Conservation (phyloP, 306 rosid species). For the Prunus mume region DNA sequence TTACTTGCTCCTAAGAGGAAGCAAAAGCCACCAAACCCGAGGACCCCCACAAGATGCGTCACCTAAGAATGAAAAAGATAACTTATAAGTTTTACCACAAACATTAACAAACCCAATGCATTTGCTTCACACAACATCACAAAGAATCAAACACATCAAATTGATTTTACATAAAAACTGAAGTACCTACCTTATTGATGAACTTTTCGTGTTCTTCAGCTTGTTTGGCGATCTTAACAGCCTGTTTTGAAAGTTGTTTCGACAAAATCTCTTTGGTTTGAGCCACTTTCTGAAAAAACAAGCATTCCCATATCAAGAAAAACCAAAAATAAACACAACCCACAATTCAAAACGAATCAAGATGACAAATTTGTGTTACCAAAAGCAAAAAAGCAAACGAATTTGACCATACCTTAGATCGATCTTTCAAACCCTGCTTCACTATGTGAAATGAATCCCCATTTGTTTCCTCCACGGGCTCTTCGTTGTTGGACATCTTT, state of each 20-base stretch:
- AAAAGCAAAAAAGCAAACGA: constrained; percentile 8
- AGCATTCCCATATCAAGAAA: constrained; percentile 32
- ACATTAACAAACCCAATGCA: background rate
- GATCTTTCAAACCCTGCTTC: constrained; percentile 54
- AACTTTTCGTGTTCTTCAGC: constrained; percentile 88
- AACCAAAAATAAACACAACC: constrained; percentile 9
- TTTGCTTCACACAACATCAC: too few relatives aligned
- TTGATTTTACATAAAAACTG: constrained; percentile 7
- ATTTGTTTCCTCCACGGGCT: constrained; percentile 36
- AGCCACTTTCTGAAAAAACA: constrained; percentile 50
- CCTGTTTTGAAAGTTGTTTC: constrained; percentile 74
- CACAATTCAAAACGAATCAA: constrained; percentile 13
- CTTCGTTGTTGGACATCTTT: constrained; percentile 57
- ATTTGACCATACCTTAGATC: constrained; percentile 54
- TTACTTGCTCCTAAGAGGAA: constrained; percentile 85
- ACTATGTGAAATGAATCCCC: constrained; percentile 47
- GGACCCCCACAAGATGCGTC: constrained; percentile 78
- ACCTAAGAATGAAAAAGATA: constrained; percentile 39
- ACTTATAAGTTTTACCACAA: background rate
- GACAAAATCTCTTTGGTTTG: constrained; percentile 64
- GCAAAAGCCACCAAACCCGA: constrained; percentile 83
- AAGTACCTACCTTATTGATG: constrained; percentile 62
- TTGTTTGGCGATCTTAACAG: constrained; percentile 75
- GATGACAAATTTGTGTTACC: background rate
- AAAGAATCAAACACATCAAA: constrained; percentile 1